Evolutionary conservation across 225 moss, liverwort and hornwort genomes (phyloP), one percentile per base, ranked within the genome.

Genomic region (Takakia lepidozioides): DNA sequence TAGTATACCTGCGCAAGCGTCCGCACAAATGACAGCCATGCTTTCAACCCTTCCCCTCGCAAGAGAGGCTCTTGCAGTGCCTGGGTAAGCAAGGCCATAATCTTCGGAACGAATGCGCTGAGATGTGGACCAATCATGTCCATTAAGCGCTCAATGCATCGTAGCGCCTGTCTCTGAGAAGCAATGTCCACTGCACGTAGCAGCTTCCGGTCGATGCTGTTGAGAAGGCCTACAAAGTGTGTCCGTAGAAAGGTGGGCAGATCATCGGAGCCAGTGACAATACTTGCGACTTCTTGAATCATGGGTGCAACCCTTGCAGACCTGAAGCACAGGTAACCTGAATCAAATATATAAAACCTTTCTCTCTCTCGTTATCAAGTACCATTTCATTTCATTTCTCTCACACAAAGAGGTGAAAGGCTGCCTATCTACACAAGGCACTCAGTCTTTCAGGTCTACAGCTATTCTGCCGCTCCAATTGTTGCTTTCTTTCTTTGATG

Each of bases 211-310:
- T 98, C 85, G 44, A 98, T 87, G 58, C 85, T 98, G 49, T 91
- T 87, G 56, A 98, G 45, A 41, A 98, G 85, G 56, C 91, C 83
- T 32, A 91, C 87, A 74, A 91, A 98, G 65, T 91, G 83, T 53
- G 80, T 78, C 54, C 87, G 76, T 27, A 98, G 52, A 40, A 98
- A 98, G 47, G 68, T 84, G 21, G 98, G 87, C 32, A 91, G 87
- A 70, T 98, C 98, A 62, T 98, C 98, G 18, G 98, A 98, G 27
- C 98, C 91, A 18, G 85, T 87, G 48, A 98, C 87, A 41, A 98
- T 98, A 60, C 82, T 80, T 51, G 98, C 98, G 51, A 98, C 98
- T 76, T 87, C 87, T 76, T 98, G 85, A 60, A 98, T 98, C 98
- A 98, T 98, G 38, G 87, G 98, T 39, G 85, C 91, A 54, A 91